Conservation (phyloP, 208 protist species). For the Porcisia deanei region DNA sequence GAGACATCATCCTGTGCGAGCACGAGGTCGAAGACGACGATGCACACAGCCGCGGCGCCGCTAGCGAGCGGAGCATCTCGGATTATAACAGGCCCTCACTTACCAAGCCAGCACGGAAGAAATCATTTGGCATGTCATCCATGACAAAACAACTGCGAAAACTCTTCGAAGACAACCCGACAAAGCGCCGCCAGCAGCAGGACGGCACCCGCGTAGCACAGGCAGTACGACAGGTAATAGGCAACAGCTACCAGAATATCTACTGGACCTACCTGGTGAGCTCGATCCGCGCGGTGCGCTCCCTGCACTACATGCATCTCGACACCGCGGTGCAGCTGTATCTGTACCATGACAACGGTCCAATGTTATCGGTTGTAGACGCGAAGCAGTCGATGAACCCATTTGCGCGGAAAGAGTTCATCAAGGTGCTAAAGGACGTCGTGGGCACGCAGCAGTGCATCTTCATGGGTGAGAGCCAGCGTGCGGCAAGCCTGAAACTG, state of each 20-base stretch:
- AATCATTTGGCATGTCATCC: constrained; percentile 33
- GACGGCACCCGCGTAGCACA: constrained; percentile 83
- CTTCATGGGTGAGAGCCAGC: constrained; percentile 69
- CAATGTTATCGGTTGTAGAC: constrained; percentile 84
- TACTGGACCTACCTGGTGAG: constrained; percentile 71
- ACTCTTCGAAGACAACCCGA: constrained; percentile 53
- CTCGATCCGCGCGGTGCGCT: constrained; percentile 63
- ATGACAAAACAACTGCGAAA: constrained; percentile 77
- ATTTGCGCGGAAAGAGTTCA: constrained; percentile 67
- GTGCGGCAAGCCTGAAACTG: constrained; percentile 45
- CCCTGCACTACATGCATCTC: constrained; percentile 85
- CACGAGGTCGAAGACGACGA: constrained; percentile 28
- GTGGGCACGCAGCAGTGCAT: constrained; percentile 42
- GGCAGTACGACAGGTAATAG: constrained; percentile 79
- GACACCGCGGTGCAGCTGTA: constrained; percentile 79
- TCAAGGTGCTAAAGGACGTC: constrained; percentile 65
- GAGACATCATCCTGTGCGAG: constrained; percentile 87
- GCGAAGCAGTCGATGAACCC: constrained; percentile 87
- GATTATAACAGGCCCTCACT: neutral
- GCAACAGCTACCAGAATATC: constrained; percentile 59
- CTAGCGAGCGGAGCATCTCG: constrained; percentile 1
- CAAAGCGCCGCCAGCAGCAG: constrained; percentile 43
- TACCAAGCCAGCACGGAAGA: constrained; percentile 25
- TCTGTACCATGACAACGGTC: constrained; percentile 68
- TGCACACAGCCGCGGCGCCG: constrained; percentile 6